These are phyloP conservation scores for Aspergillus ochraceoroseus DNA, from an alignment of 2,329 filamentous ascomycete genomes.

Conservation along the genomic window DNA sequence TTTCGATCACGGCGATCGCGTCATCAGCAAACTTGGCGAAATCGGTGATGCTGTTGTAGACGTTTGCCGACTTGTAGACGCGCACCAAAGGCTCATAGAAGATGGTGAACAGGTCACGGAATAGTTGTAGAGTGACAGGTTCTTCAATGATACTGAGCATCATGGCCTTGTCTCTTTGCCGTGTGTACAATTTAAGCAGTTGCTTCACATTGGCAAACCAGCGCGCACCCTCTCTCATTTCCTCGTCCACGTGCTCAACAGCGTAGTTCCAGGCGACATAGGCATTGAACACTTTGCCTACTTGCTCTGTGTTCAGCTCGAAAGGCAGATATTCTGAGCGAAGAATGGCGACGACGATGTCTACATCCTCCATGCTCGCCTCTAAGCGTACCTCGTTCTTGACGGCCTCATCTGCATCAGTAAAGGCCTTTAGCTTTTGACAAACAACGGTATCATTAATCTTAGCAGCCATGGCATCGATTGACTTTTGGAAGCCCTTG, in stretches of 20 bases:
- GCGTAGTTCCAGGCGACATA: slow-evolving; percentile 95
- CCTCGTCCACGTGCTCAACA: slow-evolving; percentile 80
- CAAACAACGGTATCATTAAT: slow-evolving; percentile 77
- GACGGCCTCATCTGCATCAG: slow-evolving; percentile 65
- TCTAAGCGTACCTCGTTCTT: slow-evolving; percentile 72
- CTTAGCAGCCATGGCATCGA: slow-evolving; percentile 70
- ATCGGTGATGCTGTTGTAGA: slow-evolving; percentile 95
- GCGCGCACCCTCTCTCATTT: slow-evolving; percentile 82
- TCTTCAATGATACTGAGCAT: slow-evolving; percentile 95
- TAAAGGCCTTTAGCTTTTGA: slow-evolving; percentile 75
- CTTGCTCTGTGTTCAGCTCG: slow-evolving; percentile 66
- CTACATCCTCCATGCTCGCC: slow-evolving; percentile 66
- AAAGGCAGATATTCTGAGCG: slow-evolving; percentile 72
- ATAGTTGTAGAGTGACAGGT: slow-evolving; percentile 91
- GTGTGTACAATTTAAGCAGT: slow-evolving; percentile 81
- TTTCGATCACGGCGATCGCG: slow-evolving; percentile 73
- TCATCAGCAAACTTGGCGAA: slow-evolving; percentile 92
- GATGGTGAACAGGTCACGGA: slow-evolving; percentile 94
- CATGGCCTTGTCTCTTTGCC: slow-evolving; percentile 93
- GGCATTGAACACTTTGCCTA: slow-evolving; percentile 82
- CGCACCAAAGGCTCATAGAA: slow-evolving; percentile 97
- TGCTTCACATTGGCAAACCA: slow-evolving; percentile 95
- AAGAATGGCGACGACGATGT: slow-evolving; percentile 79
- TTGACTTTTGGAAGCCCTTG: slow-evolving; percentile 74
- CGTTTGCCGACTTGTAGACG: slow-evolving; percentile 97